These are phyloP conservation scores for Jatropha curcas DNA, from an alignment of 345 rosid species.

Conservation along the genomic window DNA sequence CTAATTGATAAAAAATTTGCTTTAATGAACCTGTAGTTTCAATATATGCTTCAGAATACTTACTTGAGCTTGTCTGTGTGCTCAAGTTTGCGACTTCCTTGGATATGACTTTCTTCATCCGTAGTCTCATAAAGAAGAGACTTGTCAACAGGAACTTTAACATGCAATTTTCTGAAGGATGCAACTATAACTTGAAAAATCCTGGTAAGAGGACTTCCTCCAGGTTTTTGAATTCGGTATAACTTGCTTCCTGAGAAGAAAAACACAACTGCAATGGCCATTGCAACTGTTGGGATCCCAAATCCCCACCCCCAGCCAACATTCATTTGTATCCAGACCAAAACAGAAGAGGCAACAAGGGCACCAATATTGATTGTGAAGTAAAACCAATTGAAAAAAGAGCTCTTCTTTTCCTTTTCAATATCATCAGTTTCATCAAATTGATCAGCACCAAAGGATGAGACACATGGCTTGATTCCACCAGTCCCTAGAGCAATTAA, in stretches of 20 bases:
- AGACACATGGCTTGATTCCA: constrained; percentile 96
- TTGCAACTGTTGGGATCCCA: constrained; percentile 80
- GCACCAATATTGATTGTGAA: constrained; percentile 88
- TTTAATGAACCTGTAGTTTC: too few relatives aligned
- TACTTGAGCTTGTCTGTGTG: constrained; percentile 70
- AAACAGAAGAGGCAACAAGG: constrained; percentile 77
- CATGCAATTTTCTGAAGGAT: constrained; percentile 59
- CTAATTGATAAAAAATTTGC: not conserved
- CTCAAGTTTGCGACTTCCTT: constrained; percentile 82
- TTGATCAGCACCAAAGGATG: constrained; percentile 96
- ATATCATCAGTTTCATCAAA: constrained; percentile 78
- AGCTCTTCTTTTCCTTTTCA: constrained; percentile 78
- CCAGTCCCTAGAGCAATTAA: constrained; percentile 95
- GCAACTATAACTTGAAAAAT: constrained; percentile 80
- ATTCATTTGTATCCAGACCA: constrained; percentile 96
- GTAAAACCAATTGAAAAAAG: constrained; percentile 98
- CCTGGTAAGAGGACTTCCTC: constrained; percentile 92
- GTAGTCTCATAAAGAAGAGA: constrained; percentile 70
- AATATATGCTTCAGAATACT: constrained; percentile 12
- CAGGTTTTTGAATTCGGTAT: constrained; percentile 79
- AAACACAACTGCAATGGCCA: constrained; percentile 75
- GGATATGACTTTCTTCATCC: constrained; percentile 62
- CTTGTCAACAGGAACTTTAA: constrained; percentile 68
- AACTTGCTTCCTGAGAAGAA: constrained; percentile 73
- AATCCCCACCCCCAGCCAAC: constrained; percentile 99